Base-by-base conservation (phyloP, 2,329 filamentous ascomycete genomes). In the Coccinonectria pachysandricola region DNA sequence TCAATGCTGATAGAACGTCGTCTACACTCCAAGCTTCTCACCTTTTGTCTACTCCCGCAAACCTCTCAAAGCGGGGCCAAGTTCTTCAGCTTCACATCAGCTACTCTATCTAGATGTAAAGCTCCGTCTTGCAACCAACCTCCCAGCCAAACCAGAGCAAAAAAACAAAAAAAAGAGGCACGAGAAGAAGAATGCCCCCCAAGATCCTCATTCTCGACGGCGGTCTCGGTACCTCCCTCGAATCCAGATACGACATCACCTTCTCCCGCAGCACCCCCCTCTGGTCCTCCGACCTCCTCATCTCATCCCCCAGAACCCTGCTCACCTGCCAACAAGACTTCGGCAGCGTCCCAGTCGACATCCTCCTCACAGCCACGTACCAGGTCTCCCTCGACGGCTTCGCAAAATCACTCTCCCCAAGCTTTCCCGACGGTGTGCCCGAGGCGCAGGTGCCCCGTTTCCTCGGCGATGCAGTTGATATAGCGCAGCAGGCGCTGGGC, bases 281-380 rank as follows among this genome's bases (percentile, higher is more conserved):
- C 19, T 81, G 77, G 77, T 79, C 77, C 1, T 75, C 74, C 0
- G 67, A 80, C 42, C 60, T 79, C 5, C 62, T 81, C n/a, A 43
- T 79, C 27, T 57, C 64, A 18, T 58, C 65, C 36, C 62, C 59
- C 3, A 38, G 55, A 6, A 71, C 63, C 1, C 62, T 79, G 7
- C 50, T 60, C 31, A 52, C 53, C 15, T 75, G 70, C 45, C 75
- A 79, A 43, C 43, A 46, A 27, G 65, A 67, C 37, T 79, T 79
- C 46, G 60, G 56, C 27, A 33, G 44, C 6, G 64, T 69, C 2
- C 74, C 71, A 18, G 67, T 69, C 29, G 72, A 81, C 43, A 59
- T 82, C 15, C 50, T 81, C 12, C 60, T 77, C 23, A 80, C 74
- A 7, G 75, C 75, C 6, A 82, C 77, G 1, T 82, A 82, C 47